Evolutionary conservation across 371 early-diverging fungal genomes (phyloP).

Genomic region (Apophysomyces ossiformis): DNA sequence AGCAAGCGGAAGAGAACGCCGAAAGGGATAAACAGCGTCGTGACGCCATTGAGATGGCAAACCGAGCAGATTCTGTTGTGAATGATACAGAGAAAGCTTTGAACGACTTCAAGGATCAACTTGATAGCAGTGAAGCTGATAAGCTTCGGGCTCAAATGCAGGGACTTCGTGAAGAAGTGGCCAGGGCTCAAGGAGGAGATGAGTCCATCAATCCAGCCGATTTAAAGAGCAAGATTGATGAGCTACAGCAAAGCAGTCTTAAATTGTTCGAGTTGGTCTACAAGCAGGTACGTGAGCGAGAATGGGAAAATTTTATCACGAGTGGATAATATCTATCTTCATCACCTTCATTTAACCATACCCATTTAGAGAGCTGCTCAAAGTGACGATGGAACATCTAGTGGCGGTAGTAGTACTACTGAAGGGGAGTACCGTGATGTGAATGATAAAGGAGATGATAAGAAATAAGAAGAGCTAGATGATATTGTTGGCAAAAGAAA

Average conservation of each 20-base stretch:
- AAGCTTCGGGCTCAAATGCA: slow-evolving; percentile 76
- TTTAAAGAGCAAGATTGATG: slow-evolving; percentile 68
- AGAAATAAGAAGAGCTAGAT: slow-evolving; percentile 16
- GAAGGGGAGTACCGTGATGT: slow-evolving; percentile 36
- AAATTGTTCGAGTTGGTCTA: slow-evolving; percentile 95
- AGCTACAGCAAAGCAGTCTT: slow-evolving; percentile 80
- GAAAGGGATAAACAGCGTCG: slow-evolving; percentile 85
- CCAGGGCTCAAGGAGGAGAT: slow-evolving; percentile 69
- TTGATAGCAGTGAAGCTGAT: slow-evolving; percentile 76
- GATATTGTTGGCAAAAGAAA: not conserved
- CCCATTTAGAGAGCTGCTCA: slow-evolving; percentile 23
- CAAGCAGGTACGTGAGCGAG: slow-evolving; percentile 76
- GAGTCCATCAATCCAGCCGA: slow-evolving; percentile 59
- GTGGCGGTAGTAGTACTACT: slow-evolving; percentile 16
- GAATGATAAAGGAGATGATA: slow-evolving; percentile 27
- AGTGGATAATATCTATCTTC: too few species aligned
- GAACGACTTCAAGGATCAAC: slow-evolving; percentile 87
- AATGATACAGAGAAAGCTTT: slow-evolving; percentile 89
- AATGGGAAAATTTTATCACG: not conserved
- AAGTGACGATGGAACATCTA: slow-evolving; percentile 1
- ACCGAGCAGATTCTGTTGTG: slow-evolving; percentile 87
- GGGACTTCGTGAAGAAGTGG: slow-evolving; percentile 67
- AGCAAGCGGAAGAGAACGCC: slow-evolving; percentile 83
- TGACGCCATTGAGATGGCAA: slow-evolving; percentile 86
- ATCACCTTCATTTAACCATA: not conserved